Evolutionary conservation across 2,329 filamentous ascomycete species (phyloP).

Genomic region (Remersonia thermophila): DNA sequence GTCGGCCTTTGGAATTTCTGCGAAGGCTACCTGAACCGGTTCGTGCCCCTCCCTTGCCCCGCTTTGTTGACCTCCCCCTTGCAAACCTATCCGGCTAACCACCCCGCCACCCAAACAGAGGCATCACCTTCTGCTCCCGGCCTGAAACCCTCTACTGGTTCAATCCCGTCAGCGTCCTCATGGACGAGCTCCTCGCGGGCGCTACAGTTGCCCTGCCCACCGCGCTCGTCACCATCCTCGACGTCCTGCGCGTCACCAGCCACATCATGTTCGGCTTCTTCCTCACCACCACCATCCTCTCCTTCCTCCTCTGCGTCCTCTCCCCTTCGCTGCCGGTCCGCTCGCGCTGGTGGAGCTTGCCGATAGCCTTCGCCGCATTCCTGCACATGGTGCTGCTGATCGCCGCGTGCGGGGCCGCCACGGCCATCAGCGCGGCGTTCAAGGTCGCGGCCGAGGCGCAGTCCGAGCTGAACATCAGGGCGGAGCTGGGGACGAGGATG

Average conservation of each 20-base stretch:
- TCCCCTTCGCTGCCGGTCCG: slow-evolving; percentile 39
- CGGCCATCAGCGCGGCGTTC: slow-evolving; percentile 74
- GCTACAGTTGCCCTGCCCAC: slow-evolving; percentile 72
- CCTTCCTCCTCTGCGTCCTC: slow-evolving; percentile 59
- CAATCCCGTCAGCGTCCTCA: slow-evolving; percentile 72
- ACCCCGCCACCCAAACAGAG: slow-evolving; percentile 31
- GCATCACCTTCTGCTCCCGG: slow-evolving; percentile 63
- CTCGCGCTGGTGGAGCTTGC: slow-evolving; percentile 49
- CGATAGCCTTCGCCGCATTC: slow-evolving; percentile 56
- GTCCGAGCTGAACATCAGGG: slow-evolving; percentile 63
- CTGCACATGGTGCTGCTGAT: slow-evolving; percentile 54
- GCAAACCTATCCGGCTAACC: neutral
- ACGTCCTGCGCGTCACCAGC: slow-evolving; percentile 61
- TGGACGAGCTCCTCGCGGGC: slow-evolving; percentile 67
- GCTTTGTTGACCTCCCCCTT: slow-evolving; percentile 12
- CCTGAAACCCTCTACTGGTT: slow-evolving; percentile 74
- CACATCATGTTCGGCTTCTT: slow-evolving; percentile 87
- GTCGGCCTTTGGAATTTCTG: slow-evolving; percentile 89
- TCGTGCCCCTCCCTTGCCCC: slow-evolving; percentile 13
- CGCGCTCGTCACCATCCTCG: slow-evolving; percentile 59
- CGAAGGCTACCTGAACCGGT: slow-evolving; percentile 64
- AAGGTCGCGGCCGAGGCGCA: slow-evolving; percentile 61
- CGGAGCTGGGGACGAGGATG: slow-evolving; percentile 59
- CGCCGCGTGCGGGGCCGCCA: slow-evolving; percentile 62
- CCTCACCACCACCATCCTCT: slow-evolving; percentile 56